Base-by-base conservation (phyloP, 768 basidiomycete species). In the Glaciozyma martinii region DNA sequence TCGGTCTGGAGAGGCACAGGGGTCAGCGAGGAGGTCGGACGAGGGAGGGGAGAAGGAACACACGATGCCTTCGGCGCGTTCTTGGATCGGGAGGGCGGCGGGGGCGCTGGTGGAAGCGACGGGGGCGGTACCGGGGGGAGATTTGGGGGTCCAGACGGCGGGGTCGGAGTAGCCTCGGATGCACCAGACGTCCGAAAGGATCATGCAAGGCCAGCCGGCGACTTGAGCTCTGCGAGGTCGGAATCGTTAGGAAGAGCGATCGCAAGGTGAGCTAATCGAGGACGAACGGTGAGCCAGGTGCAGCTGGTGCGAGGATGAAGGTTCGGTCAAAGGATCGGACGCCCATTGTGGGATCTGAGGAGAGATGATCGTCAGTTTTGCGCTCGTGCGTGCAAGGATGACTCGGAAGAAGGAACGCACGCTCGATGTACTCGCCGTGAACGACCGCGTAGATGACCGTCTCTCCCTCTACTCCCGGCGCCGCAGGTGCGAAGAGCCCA, bases 291-390 rank as follows among this genome's bases (percentile, higher is more conserved):
- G 93, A 92, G 32, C 86, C 88, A 59, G 86, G 84, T 30, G 84
- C 77, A 4, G 92, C 86, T 46, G 88, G 87, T 7, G 85, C 84
- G 30, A 99, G 79, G 61, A 98, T 82, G 74, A 98, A 93, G 0
- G 89, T 86, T 63, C 95, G 82, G 75, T 95, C 91, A 77, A 99
- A 99, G 27, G 92, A 94, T 54, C 94, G 84, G 29, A 90, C 78
- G 16, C 91, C 92, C 60, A 84, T 83, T 13, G 84, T 80, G 32
- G 86, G 85, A 70, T 82, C 86, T 88, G 70, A 62, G 54, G 56
- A 37, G 27, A 5, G 6, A 32, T 3, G 54, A 43, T 29, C 47
- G n/a, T 2, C 13, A 25, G 5, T 21, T 6, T n/a, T 44, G n/a
- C 59, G 33, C 32, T 42, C 33, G 21, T 4, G 30, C 55, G 5